These are phyloP conservation scores for Caulochytrium protostelioides DNA, from an alignment of 371 early-diverging fungal genomes.

Conservation along the genomic window DNA sequence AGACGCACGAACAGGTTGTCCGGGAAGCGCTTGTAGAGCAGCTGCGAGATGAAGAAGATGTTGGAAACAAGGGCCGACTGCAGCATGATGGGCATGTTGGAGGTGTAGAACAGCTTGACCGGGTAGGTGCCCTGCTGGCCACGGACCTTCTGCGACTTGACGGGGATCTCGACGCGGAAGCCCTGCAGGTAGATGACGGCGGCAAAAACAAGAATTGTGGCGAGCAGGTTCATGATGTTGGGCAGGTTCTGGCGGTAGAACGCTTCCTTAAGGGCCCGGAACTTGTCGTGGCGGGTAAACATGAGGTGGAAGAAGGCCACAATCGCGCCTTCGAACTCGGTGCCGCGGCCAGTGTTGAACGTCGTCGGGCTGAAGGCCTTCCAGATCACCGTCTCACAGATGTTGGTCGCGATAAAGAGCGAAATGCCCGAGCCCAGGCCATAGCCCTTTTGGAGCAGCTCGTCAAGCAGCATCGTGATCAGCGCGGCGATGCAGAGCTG, in stretches of 20 bases:
- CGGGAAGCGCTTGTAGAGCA: conserved; percentile 87
- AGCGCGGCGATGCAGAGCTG: conserved; percentile 95
- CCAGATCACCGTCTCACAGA: conserved; percentile 99
- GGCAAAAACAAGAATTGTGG: conserved; percentile 79
- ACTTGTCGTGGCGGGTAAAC: conserved; percentile 88
- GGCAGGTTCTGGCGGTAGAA: conserved; percentile 92
- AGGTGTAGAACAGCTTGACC: conserved; percentile 98
- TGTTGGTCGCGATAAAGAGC: conserved; percentile 98
- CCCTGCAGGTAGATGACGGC: conserved; percentile 98
- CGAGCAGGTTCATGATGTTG: conserved; percentile 82
- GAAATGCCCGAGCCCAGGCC: conserved; percentile 99
- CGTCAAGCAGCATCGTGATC: conserved; percentile 95
- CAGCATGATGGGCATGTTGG: conserved; percentile 99
- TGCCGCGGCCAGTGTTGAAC: conserved; percentile 77
- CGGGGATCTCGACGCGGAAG: conserved; percentile 96
- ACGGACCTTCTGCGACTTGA: conserved; percentile 87
- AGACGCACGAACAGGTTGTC: conserved; percentile 79
- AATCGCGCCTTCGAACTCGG: conserved; percentile 98
- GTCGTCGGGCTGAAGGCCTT: conserved; percentile 94
- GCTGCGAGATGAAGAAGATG: conserved; percentile 87
- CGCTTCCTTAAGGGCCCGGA: conserved; percentile 93
- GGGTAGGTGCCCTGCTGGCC: conserved; percentile 96
- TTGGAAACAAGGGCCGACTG: conserved; percentile 94
- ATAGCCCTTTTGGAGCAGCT: conserved; percentile 99
- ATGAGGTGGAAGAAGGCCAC: conserved; percentile 89